Conservation (phyloP, 2,329 filamentous ascomycete genomes). For the Neopestalotiopsis rosae region DNA sequence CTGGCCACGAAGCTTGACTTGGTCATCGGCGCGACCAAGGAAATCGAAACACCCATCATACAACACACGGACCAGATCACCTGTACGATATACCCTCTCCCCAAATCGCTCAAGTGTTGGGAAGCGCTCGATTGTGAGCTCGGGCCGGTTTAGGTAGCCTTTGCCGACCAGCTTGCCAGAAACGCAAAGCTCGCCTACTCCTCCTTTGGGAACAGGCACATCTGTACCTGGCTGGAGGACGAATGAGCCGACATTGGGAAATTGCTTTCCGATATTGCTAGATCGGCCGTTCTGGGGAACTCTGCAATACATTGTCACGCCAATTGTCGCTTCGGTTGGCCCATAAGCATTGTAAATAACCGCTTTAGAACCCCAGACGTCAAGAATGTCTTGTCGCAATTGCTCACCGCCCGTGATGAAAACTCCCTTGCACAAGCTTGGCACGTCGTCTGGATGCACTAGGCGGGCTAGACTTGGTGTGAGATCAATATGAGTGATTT, state of each 20-base stretch:
- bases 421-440: constrained; percentile 78
- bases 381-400: constrained; percentile 86
- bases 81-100: constrained; percentile 81
- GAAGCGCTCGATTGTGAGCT: constrained; percentile 81
- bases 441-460: constrained; percentile 79
- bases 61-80: constrained; percentile 83
- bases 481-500: constrained; percentile 89
- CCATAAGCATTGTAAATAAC: constrained; percentile 95
- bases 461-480: constrained; percentile 86
- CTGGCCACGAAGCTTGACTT: constrained; percentile 90
- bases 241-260: constrained; percentile 85
- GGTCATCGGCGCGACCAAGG: constrained; percentile 85
- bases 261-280: constrained; percentile 86
- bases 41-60: constrained; percentile 87
- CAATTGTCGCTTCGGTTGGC: constrained; percentile 91
- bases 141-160: constrained; percentile 81
- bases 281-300: constrained; percentile 80
- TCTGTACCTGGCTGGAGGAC: constrained; percentile 75
- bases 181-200: constrained; percentile 86
- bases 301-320: constrained; percentile 86
- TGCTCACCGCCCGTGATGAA: constrained; percentile 94
- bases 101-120: constrained; percentile 62
- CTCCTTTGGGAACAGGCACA: constrained; percentile 75
- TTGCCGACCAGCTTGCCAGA: constrained; percentile 87
- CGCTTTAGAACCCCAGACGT: constrained; percentile 78